phyloP scores from a whole-genome alignment of 2,329 filamentous ascomycete genomes.

The Lasiodiplodia hormozganensis region DNA sequence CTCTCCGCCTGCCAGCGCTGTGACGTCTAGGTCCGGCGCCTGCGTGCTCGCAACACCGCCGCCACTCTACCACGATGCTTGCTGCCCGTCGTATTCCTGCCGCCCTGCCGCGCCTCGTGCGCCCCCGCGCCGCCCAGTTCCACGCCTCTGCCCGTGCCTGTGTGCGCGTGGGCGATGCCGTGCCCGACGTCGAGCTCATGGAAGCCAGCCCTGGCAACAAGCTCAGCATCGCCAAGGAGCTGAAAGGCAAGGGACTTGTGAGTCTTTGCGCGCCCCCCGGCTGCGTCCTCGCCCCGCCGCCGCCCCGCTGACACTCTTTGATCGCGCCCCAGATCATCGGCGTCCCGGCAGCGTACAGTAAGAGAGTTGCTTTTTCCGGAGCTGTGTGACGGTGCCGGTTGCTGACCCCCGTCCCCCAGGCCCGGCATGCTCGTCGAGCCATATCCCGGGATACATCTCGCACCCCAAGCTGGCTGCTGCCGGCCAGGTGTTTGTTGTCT shows the following conservation, averaged over 20 bases:
- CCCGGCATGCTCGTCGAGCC: slow-evolving; percentile 70
- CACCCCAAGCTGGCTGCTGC: slow-evolving; percentile 79
- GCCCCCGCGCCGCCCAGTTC: slow-evolving; percentile 54
- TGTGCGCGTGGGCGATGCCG: slow-evolving; percentile 78
- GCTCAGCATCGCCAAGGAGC: slow-evolving; percentile 82
- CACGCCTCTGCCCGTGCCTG: slow-evolving; percentile 67
- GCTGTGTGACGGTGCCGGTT: neutral
- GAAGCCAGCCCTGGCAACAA: slow-evolving; percentile 91
- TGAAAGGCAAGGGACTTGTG: slow-evolving; percentile 69
- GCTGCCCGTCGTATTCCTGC: slow-evolving; percentile 27
- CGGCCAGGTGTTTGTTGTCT: slow-evolving; percentile 86
- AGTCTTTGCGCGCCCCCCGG: neutral
- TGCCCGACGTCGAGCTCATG: slow-evolving; percentile 79
- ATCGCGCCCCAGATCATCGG: slow-evolving; percentile 34
- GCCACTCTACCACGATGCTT: slow-evolving; percentile 27
- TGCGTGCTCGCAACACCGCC: slow-evolving; percentile 1
- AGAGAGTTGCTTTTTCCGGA: slow-evolving; percentile 33
- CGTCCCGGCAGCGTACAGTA: slow-evolving; percentile 53
- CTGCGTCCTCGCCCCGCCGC: neutral
- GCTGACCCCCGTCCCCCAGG: slow-evolving; percentile 14
- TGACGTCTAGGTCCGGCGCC: neutral
- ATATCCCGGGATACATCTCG: slow-evolving; percentile 87
- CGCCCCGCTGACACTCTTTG: neutral
- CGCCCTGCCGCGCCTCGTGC: slow-evolving; percentile 23
- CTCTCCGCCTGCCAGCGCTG: slow-evolving; percentile 7